Evolutionary conservation across 805 yeast genomes (phyloP).

Genomic region (Wickerhamomyces rabaulensis): DNA sequence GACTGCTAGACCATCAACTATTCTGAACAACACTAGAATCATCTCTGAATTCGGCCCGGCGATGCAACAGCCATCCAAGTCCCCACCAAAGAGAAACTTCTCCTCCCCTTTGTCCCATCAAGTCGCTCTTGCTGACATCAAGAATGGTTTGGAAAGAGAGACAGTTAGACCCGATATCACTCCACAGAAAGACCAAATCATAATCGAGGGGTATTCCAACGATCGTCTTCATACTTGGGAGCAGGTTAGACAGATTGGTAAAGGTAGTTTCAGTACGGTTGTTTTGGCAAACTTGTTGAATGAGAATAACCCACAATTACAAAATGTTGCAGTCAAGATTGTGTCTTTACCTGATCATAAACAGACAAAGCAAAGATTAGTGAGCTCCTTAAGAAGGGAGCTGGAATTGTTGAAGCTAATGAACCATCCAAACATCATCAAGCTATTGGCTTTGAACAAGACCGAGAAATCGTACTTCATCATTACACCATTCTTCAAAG

Average conservation of each 20-base stretch:
- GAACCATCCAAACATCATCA: conserved; percentile 66
- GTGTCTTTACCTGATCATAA: conserved; percentile 35
- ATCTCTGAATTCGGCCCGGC: conserved; percentile 34
- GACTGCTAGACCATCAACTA: conserved; percentile 8
- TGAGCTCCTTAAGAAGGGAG: conserved; percentile 67
- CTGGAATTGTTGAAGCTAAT: conserved; percentile 53
- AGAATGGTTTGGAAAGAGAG: conserved; percentile 4
- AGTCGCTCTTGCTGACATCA: too few relatives aligned
- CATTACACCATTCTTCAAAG: conserved; percentile 71
- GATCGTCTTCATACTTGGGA: conserved; percentile 24
- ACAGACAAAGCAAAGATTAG: conserved; percentile 46
- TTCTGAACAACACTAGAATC: conserved; percentile 19
- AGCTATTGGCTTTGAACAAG: conserved; percentile 44
- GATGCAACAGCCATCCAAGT: not conserved
- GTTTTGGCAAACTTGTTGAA: conserved; percentile 37
- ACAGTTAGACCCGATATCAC: not conserved
- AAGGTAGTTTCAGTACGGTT: conserved; percentile 68
- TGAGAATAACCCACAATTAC: conserved; percentile 4
- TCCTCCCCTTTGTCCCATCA: conserved; percentile 10
- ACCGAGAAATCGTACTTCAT: conserved; percentile 32
- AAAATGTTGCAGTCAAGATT: conserved; percentile 67
- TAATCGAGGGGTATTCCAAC: conserved; percentile 15
- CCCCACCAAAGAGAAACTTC: conserved; percentile 16
- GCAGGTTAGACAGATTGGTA: conserved; percentile 44
- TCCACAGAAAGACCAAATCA: not conserved